Evolutionary conservation across 1,284 basidiomycete species (phyloP).

Genomic region (Schizophyllum commune): DNA sequence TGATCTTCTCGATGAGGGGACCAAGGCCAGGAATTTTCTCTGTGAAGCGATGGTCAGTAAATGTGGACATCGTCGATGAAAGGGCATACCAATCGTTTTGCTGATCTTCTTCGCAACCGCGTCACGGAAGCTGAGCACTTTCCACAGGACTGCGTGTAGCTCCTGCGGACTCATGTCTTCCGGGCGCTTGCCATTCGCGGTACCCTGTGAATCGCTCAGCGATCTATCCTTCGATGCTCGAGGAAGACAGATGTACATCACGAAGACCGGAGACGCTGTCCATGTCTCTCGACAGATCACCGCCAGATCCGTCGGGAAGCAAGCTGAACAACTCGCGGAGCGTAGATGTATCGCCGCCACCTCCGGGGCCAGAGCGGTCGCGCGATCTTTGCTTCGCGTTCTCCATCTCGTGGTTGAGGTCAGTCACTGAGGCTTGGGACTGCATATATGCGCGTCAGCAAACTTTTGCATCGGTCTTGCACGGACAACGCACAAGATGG

Average conservation of each 20-base stretch:
- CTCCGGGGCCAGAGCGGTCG: slow-evolving; percentile 29
- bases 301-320: slow-evolving; percentile 52
- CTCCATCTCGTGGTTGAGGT: slow-evolving; percentile 76
- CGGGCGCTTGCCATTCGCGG: slow-evolving; percentile 48
- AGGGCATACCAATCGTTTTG: slow-evolving; percentile 79
- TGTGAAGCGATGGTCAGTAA: slow-evolving; percentile 13
- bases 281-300: slow-evolving; percentile 68
- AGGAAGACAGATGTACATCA: no score
- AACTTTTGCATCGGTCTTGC: background rate
- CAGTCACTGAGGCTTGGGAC: slow-evolving; percentile 78
- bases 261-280: slow-evolving; percentile 68
- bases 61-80: background rate
- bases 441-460: slow-evolving; percentile 1
- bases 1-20: slow-evolving; percentile 75
- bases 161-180: slow-evolving; percentile 87
- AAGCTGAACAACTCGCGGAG: slow-evolving; percentile 50
- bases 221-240: no score
- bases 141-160: slow-evolving; percentile 77
- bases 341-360: slow-evolving; percentile 28
- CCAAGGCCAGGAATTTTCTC: slow-evolving; percentile 68
- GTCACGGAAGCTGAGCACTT: slow-evolving; percentile 83
- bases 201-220: no score
- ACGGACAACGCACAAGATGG: slow-evolving; percentile 46
- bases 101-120: slow-evolving; percentile 81
- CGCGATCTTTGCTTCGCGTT: slow-evolving; percentile 52